A percentile compares a stretch with the other conserved stretches of the same genome.
Evolutionary conservation across 2,329 filamentous ascomycete genomes (phyloP).

Genomic region (Penicillium sp.): DNA sequence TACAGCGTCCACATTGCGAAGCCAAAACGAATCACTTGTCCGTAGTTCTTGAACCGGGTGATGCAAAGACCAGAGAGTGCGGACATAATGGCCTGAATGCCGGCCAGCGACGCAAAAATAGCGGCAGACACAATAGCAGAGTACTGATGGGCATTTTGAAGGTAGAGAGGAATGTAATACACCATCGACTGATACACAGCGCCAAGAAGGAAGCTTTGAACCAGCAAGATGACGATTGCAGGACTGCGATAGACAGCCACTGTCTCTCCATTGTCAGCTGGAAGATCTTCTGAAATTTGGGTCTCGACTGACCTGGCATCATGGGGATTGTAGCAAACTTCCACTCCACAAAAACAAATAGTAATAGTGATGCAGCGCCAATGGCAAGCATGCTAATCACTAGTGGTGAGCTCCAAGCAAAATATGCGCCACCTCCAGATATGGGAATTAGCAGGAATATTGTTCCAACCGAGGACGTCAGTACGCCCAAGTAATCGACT

Average conservation of each 20-base stretch:
- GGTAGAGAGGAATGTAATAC: constrained; percentile 58
- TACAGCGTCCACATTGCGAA: constrained; percentile 43
- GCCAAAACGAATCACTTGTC: constrained; percentile 50
- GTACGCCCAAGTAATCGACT: constrained; percentile 55
- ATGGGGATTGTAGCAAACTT: constrained; percentile 52
- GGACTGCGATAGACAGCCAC: constrained; percentile 49
- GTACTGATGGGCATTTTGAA: constrained; percentile 50
- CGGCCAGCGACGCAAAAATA: constrained; percentile 47
- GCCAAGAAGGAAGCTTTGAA: constrained; percentile 56
- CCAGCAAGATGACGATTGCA: constrained; percentile 50
- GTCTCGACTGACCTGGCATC: constrained; percentile 42
- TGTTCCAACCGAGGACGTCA: constrained; percentile 50
- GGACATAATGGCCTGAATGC: constrained; percentile 36
- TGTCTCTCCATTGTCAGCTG: constrained; percentile 5
- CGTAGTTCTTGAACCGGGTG: constrained; percentile 51
- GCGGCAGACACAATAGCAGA: constrained; percentile 46
- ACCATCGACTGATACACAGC: constrained; percentile 54
- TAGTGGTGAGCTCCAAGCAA: constrained; percentile 50
- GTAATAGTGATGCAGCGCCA: constrained; percentile 42
- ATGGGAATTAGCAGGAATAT: constrained; percentile 58
- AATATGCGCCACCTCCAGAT: constrained; percentile 53
- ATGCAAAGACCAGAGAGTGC: constrained; percentile 52
- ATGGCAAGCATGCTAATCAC: constrained; percentile 54
- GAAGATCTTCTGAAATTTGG: background rate
- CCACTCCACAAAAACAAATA: constrained; percentile 52